Percentiles rank a stretch among this genome's conserved stretches.
phyloP scores from a whole-genome alignment of 164 flowering plant genomes.

The Piper longum region DNA sequence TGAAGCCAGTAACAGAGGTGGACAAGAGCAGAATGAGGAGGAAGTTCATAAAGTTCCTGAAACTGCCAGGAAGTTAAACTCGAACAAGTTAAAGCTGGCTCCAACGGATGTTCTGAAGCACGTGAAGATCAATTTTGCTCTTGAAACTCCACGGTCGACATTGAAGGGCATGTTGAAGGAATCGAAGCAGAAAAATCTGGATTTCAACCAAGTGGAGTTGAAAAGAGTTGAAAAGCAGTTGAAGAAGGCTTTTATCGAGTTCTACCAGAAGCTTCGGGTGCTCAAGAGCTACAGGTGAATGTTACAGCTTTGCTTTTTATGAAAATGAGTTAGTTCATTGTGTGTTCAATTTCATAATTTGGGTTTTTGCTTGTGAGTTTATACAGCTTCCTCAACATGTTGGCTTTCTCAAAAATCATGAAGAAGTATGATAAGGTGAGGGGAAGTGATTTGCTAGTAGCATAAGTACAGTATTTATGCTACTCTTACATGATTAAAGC shows the following conservation, averaged over 20 bases:
- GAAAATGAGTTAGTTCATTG: no score
- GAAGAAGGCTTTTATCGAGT: conserved; percentile 37
- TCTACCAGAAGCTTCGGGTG: conserved; percentile 45
- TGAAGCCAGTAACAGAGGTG: conserved; percentile 5
- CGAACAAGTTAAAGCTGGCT: conserved; percentile 17
- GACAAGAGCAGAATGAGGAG: neutral
- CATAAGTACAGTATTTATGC: no score
- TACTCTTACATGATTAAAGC: no score
- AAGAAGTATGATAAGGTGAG: conserved; percentile 83
- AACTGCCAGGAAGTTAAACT: neutral
- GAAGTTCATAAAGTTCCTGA: neutral
- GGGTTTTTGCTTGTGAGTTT: conserved; percentile 2
- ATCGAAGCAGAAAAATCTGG: conserved; percentile 16
- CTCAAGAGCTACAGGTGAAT: conserved; percentile 58
- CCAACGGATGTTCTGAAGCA: conserved; percentile 33
- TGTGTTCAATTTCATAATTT: no score
- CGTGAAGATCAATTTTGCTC: conserved; percentile 40
- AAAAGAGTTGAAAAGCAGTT: conserved; percentile 41
- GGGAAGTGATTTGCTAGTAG: no score
- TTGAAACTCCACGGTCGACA: conserved; percentile 47
- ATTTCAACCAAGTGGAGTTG: conserved; percentile 38
- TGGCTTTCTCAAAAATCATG: conserved; percentile 76
- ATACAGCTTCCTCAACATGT: conserved; percentile 51
- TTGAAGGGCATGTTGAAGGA: conserved; percentile 24
- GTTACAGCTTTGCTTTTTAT: neutral